phyloP scores from a whole-genome alignment of 208 protist genomes.

The Trypanosoma congolense region DNA sequence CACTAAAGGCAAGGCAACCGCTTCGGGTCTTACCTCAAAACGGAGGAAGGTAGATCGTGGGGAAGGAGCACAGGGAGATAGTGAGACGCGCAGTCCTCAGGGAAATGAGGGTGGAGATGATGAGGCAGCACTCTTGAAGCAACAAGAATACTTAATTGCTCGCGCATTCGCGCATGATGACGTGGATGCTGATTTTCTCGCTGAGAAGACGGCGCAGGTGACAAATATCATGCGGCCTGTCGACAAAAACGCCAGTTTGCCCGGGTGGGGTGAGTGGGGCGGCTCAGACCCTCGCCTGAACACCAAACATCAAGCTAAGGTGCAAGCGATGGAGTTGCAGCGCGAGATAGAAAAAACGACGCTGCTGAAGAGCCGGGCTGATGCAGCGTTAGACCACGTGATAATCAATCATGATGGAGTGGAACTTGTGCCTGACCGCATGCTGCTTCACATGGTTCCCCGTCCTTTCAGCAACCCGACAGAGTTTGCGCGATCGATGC shows the following conservation, averaged over 20 bases:
- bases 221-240: slow-evolving; percentile 80
- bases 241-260: slow-evolving; percentile 81
- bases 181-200: slow-evolving; percentile 86
- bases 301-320: slow-evolving; percentile 56
- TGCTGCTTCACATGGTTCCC: slow-evolving; percentile 89
- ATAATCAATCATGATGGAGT: slow-evolving; percentile 92
- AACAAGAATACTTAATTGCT: slow-evolving; percentile 88
- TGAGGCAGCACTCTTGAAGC: slow-evolving; percentile 31
- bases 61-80: too few relatives aligned
- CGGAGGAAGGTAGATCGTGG: too few relatives aligned
- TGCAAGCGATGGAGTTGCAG: slow-evolving; percentile 48
- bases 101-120: slow-evolving; percentile 2
- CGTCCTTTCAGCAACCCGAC: slow-evolving; percentile 85
- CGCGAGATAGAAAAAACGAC: slow-evolving; percentile 69
- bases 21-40: not conserved
- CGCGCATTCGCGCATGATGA: slow-evolving; percentile 89
- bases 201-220: slow-evolving; percentile 83
- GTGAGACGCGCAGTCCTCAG: too few relatives aligned
- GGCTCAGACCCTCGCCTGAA: slow-evolving; percentile 80
- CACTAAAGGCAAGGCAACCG: not conserved
- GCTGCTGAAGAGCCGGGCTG: slow-evolving; percentile 78
- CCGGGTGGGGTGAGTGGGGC: slow-evolving; percentile 92
- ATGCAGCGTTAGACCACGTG: slow-evolving; percentile 85
- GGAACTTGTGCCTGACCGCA: slow-evolving; percentile 85
- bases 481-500: slow-evolving; percentile 89